Evolutionary conservation across 2,329 filamentous ascomycete species (phyloP).

Genomic region (Apiospora sp.): DNA sequence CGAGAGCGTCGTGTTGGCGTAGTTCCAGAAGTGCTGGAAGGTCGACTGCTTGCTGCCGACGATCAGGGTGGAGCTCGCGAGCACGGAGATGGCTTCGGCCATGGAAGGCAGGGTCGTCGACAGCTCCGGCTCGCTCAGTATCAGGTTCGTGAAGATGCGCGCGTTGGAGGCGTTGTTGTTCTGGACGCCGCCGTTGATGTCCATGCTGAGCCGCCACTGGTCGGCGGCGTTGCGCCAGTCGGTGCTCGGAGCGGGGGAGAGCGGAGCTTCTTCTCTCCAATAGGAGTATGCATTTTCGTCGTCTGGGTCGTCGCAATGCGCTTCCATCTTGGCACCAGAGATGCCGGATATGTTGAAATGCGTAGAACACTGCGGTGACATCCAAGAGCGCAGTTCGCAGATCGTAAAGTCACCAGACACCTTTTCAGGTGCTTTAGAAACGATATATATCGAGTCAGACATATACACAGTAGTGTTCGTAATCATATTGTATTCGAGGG

Average conservation of each 20-base stretch:
- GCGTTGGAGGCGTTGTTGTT: conserved; percentile 66
- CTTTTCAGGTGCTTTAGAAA: conserved; percentile 56
- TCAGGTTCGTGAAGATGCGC: conserved; percentile 64
- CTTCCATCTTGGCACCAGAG: conserved; percentile 64
- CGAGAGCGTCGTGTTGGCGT: conserved; percentile 48
- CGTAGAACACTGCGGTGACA: conserved; percentile 73
- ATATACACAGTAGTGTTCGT: conserved; percentile 57
- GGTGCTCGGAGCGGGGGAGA: conserved; percentile 38
- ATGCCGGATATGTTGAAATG: conserved; percentile 62
- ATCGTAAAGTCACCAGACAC: conserved; percentile 65
- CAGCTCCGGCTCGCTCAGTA: conserved; percentile 52
- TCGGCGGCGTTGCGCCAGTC: conserved; percentile 65
- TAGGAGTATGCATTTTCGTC: conserved; percentile 64
- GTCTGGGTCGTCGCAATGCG: conserved; percentile 65
- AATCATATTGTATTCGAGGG: conserved; percentile 71
- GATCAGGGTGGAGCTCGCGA: conserved; percentile 72
- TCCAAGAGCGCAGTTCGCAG: conserved; percentile 71
- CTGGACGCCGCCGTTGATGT: conserved; percentile 62
- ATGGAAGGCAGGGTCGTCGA: conserved; percentile 67
- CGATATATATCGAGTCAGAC: conserved; percentile 68
- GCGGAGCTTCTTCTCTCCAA: conserved; percentile 45
- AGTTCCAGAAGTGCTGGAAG: conserved; percentile 65
- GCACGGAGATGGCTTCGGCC: conserved; percentile 77
- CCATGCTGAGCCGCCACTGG: conserved; percentile 62
- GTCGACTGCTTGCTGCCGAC: conserved; percentile 65